Evolutionary conservation across 768 basidiomycete genomes (phyloP), one percentile per base, ranked within the genome.

Genomic region (Russula sp.): DNA sequence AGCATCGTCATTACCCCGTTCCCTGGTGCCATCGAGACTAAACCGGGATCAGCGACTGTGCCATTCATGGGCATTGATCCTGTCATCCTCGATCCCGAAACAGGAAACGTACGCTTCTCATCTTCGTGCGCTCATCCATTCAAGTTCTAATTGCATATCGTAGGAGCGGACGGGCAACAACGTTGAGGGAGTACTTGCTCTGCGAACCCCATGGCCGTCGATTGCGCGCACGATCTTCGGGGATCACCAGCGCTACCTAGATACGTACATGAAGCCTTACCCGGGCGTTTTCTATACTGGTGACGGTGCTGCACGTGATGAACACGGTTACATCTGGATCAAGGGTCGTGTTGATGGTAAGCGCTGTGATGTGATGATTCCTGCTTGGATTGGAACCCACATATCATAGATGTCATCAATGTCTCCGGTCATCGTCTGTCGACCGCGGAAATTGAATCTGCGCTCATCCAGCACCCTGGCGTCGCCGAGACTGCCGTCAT

Each of bases 321-420:
- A 88, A 68, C 86, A 98, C 69, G 97, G 96, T 2, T 98, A 99
- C 77, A 90, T 96, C 73, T 98, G 97, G 96, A 98, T 99, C 76
- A 94, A 94, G 75, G 97, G 96, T 56, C 86, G 97, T 68, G 84
- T 98, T 55, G 97, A 99, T 74, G 94, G 89, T 84, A 80, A 67
- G 76, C 81, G 44, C 9, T 51, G 13, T 22, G 44, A 48, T 27
- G 20, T 67, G 47, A 44, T 16, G 5, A 34, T 63, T 20, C 60
- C 6, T 54, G 48, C 60, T 7, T 54, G 48, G 27, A 57, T 62
- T 50, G 39, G 22, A 20, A 57, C 45, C 16, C 18, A 51, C 44
- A 34, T 62, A 40, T 20, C n/a, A 13, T 69, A 91, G 90, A 96
- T 77, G 94, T 97, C 63, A 97, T 97, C 82, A 98, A 98, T 75